These are phyloP conservation scores for Acrodontium crateriforme DNA, from an alignment of 2,329 filamentous ascomycete genomes.

Conservation along the genomic window DNA sequence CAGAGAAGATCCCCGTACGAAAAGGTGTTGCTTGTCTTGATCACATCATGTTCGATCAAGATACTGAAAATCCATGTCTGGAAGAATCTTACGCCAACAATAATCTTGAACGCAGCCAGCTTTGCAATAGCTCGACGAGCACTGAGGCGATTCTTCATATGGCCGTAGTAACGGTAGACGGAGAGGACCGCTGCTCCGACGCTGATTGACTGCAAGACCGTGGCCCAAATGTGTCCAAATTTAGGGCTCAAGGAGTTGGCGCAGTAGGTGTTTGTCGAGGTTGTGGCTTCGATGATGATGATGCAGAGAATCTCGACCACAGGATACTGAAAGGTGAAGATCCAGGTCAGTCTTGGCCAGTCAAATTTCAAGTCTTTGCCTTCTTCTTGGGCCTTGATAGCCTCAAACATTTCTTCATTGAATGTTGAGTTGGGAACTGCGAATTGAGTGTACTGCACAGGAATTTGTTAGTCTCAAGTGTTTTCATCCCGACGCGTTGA, in stretches of 20 bases:
- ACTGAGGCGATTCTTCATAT: slow-evolving; percentile 11
- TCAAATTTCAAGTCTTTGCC: slow-evolving; percentile 5
- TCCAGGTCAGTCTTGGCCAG: slow-evolving; percentile 12
- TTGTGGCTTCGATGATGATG: slow-evolving; percentile 11
- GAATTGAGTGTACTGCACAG: slow-evolving; percentile 17
- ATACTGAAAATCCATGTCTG: slow-evolving; percentile 16
- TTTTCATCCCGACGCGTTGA: no score
- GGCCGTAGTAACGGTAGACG: slow-evolving; percentile 13
- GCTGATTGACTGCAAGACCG: slow-evolving; percentile 8
- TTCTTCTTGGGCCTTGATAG: slow-evolving; percentile 10
- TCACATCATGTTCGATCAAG: slow-evolving; percentile 11
- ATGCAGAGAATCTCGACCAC: slow-evolving; percentile 11
- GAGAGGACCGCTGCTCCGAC: slow-evolving; percentile 12
- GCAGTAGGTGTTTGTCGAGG: slow-evolving; percentile 15
- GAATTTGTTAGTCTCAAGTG: no score
- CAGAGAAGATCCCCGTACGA: slow-evolving; percentile 15
- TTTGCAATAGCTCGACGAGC: slow-evolving; percentile 12
- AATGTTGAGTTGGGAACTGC: slow-evolving; percentile 11
- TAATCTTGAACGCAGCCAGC: slow-evolving; percentile 17
- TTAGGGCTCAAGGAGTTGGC: slow-evolving; percentile 9
- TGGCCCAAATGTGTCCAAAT: slow-evolving; percentile 13
- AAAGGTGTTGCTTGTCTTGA: slow-evolving; percentile 10
- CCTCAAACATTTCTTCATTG: slow-evolving; percentile 10
- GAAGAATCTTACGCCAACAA: slow-evolving; percentile 16
- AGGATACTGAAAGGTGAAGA: slow-evolving; percentile 18